Percentiles rank a stretch among this genome's conserved stretches.
Conservation (phyloP, 2,329 filamentous ascomycete genomes). For the Aspergillus sclerotialis region DNA sequence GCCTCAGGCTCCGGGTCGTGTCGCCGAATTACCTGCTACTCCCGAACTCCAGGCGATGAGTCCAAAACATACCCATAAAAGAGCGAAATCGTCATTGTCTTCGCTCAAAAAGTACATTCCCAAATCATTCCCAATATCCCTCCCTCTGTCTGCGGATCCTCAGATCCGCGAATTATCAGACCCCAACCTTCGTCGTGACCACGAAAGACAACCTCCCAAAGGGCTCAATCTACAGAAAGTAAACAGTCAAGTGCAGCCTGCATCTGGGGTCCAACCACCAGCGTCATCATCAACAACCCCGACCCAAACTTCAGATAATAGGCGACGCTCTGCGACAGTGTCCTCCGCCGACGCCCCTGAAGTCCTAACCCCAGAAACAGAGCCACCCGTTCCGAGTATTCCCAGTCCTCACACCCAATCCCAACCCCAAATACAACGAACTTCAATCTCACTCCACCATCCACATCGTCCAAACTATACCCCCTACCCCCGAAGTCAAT, state of each 20-base stretch:
- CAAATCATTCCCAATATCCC: slow-evolving; percentile 20
- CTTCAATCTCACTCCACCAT: slow-evolving; percentile 12
- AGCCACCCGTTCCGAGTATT: too few species aligned
- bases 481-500: slow-evolving; percentile 11
- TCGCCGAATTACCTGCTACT: slow-evolving; percentile 15
- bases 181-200: too few species aligned
- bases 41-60: slow-evolving; percentile 16
- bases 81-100: slow-evolving; percentile 28
- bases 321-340: slow-evolving; percentile 23
- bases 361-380: slow-evolving; percentile 21
- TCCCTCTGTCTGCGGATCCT: slow-evolving; percentile 29
- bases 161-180: slow-evolving; percentile 30
- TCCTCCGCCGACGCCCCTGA: slow-evolving; percentile 30
- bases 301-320: too few species aligned
- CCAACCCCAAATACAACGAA: slow-evolving; percentile 11
- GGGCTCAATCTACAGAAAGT: too few species aligned
- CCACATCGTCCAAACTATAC: slow-evolving; percentile 20
- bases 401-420: slow-evolving; percentile 20
- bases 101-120: slow-evolving; percentile 28
- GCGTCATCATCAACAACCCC: background rate
- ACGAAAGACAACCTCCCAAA: too few species aligned
- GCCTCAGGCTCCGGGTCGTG: slow-evolving; percentile 5
- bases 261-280: too few species aligned
- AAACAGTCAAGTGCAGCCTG: background rate
- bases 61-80: slow-evolving; percentile 15